Evolutionary conservation across 2,329 filamentous ascomycete genomes (phyloP).

Genomic region (Arthrobotrys iridis): DNA sequence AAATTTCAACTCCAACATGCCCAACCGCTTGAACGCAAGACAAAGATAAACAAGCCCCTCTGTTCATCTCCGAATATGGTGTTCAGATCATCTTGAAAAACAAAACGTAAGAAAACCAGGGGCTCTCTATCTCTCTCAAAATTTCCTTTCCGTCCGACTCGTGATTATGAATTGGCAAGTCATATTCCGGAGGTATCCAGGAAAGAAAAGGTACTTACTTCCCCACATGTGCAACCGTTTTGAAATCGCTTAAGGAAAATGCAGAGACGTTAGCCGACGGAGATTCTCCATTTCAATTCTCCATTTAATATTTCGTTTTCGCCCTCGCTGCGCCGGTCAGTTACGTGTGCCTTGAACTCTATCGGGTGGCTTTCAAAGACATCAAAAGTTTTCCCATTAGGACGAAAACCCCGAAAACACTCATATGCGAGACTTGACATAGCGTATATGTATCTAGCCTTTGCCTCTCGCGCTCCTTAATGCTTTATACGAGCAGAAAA

Average conservation of each 20-base stretch:
- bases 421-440: background rate
- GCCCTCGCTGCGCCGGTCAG: background rate
- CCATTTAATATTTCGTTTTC: background rate
- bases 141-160: background rate
- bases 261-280: conserved; percentile 47
- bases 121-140: background rate
- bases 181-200: background rate
- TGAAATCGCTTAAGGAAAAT: conserved; percentile 17
- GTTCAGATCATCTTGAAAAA: conserved; percentile 1
- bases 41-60: conserved; percentile 15
- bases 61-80: conserved; percentile 30
- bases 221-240: conserved; percentile 20
- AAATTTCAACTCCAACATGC: conserved; percentile 33
- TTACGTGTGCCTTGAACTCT: conserved; percentile 17
- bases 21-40: conserved; percentile 28
- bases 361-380: background rate
- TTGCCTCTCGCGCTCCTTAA: no score
- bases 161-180: conserved; percentile 16
- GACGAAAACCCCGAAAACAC: background rate
- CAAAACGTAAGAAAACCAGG: background rate
- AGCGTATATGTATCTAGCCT: background rate
- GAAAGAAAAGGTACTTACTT: background rate
- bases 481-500: no score
- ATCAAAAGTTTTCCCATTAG: conserved; percentile 1
- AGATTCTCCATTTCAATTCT: conserved; percentile 17